Evolutionary conservation across 148 eudicot species (phyloP), one percentile per base, ranked within the genome.

Genomic region (Oxyria digyna): DNA sequence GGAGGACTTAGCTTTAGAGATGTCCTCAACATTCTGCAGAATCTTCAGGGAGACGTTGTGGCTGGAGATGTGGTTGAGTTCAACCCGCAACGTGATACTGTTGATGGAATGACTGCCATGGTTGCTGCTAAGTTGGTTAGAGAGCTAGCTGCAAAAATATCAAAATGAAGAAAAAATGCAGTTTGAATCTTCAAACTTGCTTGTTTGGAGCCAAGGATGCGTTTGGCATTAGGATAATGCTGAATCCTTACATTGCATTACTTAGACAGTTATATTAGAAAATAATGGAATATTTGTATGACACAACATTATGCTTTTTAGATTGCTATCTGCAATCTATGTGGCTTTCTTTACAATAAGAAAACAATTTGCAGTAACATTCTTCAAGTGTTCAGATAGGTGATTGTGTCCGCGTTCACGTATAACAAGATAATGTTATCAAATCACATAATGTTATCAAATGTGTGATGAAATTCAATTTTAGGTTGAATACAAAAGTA

Each of bases 61-160:
- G 98, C 84, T 74, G 98, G 87, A 18, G 98, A 93, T 40, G 98
- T 93, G 68, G 98, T 93, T 46, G 98, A 93, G 78, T 93, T 86
- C 72, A 93, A 93, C 78, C 98, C 98, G 38, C 98, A 93, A 41
- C 87, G 98, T 4, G 98, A 93, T 71, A 93, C 96, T 18, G 98
- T 86, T 42, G 98, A 93, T 74, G 96, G 95, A 18, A 93, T 93
- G 98, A 93, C 98, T 18, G 96, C 88, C 9, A 93, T 93, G 98
- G 98, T 93, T 78, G 96, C 98, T 59, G 98, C 96, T 24, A 93
- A 93, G 77, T 71, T 93, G 70, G 98, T 85, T 4, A 78, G 98
- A 76, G 98, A 93, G 79, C 79, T 93, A 24, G 55, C 98, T 40
- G 98, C 96, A 6, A 89, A 79, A 75, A 89, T 93, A 50, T 89